Percentiles rank a stretch among this genome's conserved stretches.
phyloP scores from a whole-genome alignment of 352 stramenopile species.

The Phytophthora nicotianae region DNA sequence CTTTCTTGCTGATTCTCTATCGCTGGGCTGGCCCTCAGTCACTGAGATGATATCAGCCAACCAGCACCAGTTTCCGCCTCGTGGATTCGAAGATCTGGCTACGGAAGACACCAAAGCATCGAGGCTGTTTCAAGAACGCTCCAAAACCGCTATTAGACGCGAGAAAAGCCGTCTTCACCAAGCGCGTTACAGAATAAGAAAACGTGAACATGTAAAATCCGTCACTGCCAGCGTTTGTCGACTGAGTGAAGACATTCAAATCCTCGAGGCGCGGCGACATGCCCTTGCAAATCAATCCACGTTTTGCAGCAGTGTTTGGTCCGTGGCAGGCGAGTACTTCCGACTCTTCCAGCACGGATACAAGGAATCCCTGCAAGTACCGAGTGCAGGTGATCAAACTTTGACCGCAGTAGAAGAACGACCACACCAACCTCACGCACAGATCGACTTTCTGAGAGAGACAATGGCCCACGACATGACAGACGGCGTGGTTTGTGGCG shows the following conservation, averaged over 20 bases:
- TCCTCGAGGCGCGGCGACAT: constrained; percentile 9
- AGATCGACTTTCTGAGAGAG: background rate
- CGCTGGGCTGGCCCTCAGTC: background rate
- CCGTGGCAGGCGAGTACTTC: constrained; percentile 28
- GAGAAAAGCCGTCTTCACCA: constrained; percentile 24
- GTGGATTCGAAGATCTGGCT: too few relatives aligned
- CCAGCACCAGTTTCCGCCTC: background rate
- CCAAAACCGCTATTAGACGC: background rate
- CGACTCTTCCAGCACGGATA: constrained; percentile 21
- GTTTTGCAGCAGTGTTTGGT: constrained; percentile 19
- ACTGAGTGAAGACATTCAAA: constrained; percentile 11
- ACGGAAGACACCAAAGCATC: background rate
- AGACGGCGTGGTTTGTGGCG: constrained; percentile 10
- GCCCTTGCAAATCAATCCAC: background rate
- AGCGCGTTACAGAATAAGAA: constrained; percentile 18
- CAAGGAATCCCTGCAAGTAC: background rate
- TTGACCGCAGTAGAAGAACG: background rate
- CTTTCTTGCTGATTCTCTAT: background rate
- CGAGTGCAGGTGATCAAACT: background rate
- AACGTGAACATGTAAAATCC: constrained; percentile 2
- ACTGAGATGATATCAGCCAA: background rate
- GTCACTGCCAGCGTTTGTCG: background rate
- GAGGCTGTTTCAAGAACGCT: background rate
- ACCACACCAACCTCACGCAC: background rate
- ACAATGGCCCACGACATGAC: background rate